Evolutionary conservation across 768 basidiomycete species (phyloP).

Genomic region (Macrocybe gigantea): DNA sequence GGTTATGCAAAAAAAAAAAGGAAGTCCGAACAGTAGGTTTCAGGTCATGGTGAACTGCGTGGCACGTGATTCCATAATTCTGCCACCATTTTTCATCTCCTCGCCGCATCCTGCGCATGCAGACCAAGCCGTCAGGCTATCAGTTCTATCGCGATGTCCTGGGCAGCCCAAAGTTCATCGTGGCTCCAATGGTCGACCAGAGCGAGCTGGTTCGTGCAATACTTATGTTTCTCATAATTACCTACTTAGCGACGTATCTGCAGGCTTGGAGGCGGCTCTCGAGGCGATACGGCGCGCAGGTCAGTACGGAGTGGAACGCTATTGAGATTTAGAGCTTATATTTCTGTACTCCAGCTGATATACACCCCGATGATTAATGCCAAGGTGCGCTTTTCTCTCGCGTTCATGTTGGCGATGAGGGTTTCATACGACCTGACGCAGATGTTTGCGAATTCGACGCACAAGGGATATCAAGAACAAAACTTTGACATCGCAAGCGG

Average conservation of each 20-base stretch:
- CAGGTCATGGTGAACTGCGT: too few species aligned
- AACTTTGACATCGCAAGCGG: constrained; percentile 64
- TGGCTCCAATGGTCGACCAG: constrained; percentile 99
- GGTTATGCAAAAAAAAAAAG: too few species aligned
- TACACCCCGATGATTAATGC: constrained; percentile 99
- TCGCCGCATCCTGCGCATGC: too few species aligned
- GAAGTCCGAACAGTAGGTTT: too few species aligned
- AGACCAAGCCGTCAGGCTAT: constrained; percentile 60
- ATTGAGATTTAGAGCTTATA: neutral
- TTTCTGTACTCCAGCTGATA: constrained; percentile 45
- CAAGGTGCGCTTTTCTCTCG: constrained; percentile 40
- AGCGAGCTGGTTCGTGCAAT: constrained; percentile 75
- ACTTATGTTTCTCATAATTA: neutral
- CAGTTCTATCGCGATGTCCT: constrained; percentile 78
- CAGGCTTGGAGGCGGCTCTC: constrained; percentile 90
- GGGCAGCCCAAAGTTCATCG: constrained; percentile 82
- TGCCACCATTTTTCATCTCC: too few species aligned
- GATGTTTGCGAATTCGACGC: constrained; percentile 56
- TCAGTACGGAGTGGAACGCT: constrained; percentile 20
- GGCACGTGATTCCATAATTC: too few species aligned
- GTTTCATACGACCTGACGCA: constrained; percentile 16
- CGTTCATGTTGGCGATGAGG: neutral
- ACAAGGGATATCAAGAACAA: constrained; percentile 52
- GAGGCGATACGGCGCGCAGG: constrained; percentile 77
- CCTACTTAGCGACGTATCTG: constrained; percentile 1